Conservation (phyloP, 495 filamentous ascomycete genomes). For the Penicillium flavigenum region DNA sequence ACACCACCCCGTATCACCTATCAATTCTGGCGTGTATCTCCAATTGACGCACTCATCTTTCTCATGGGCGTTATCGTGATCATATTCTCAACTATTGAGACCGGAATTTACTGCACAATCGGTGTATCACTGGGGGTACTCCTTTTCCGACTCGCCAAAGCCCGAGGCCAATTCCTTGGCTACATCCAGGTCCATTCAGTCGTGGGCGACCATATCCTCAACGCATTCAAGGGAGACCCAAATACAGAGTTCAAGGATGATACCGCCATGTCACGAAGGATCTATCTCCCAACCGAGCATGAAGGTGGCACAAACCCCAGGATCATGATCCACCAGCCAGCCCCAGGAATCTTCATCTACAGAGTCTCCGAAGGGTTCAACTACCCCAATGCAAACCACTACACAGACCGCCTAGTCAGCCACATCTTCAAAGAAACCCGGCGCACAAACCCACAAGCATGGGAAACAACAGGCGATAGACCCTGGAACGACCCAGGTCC, state of each 20-base stretch:
- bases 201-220: conserved; percentile 67
- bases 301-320: conserved; percentile 83
- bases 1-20: conserved; percentile 87
- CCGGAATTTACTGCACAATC: conserved; percentile 85
- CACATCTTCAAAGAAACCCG: conserved; percentile 72
- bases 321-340: conserved; percentile 70
- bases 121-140: conserved; percentile 67
- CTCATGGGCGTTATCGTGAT: conserved; percentile 90
- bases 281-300: conserved; percentile 78
- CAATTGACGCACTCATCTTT: conserved; percentile 86
- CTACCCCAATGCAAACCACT: conserved; percentile 87
- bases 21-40: conserved; percentile 92
- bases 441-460: conserved; percentile 63
- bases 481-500: conserved; percentile 95
- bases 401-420: conserved; percentile 73
- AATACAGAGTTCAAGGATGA: conserved; percentile 27
- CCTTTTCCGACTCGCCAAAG: conserved; percentile 76
- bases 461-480: conserved; percentile 68
- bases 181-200: conserved; percentile 82
- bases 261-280: conserved; percentile 54
- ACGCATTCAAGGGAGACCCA: conserved; percentile 37
- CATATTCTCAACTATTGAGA: conserved; percentile 79
- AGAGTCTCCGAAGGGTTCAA: conserved; percentile 92
- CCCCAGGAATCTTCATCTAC: conserved; percentile 93
- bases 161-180: conserved; percentile 81